Evolutionary conservation across 306 rosid genomes (phyloP).

Genomic region (Casuarina equisetifolia): DNA sequence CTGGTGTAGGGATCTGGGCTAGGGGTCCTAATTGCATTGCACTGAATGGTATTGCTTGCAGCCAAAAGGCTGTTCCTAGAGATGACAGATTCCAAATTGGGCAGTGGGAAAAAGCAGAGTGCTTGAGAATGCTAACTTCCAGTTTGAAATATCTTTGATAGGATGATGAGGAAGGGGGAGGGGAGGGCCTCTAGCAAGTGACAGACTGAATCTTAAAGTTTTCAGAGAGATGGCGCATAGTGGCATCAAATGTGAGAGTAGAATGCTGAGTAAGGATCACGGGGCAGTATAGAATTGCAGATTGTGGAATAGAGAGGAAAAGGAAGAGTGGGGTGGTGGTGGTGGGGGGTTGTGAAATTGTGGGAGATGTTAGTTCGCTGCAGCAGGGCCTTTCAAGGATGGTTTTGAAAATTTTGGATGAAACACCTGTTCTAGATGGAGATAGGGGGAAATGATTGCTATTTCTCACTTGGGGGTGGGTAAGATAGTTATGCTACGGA

Average conservation of each 20-base stretch:
- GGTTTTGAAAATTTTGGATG: neutral
- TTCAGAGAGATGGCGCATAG: neutral
- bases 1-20: neutral
- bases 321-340: accelerated
- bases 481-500: neutral
- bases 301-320: neutral
- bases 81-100: neutral
- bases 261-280: neutral
- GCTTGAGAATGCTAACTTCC: neutral
- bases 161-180: neutral
- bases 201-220: neutral
- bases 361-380: neutral
- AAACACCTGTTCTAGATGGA: neutral
- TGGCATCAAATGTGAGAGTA: too few species aligned
- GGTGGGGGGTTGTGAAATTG: neutral
- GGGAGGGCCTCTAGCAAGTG: neutral
- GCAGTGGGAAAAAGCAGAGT: neutral
- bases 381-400: neutral
- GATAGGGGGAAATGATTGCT: neutral
- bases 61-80: neutral
- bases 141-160: too few species aligned
- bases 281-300: neutral
- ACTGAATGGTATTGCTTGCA: neutral
- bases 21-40: neutral
- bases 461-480: neutral